Conservation (phyloP, 345 rosid genomes). For the Litchi chinensis region DNA sequence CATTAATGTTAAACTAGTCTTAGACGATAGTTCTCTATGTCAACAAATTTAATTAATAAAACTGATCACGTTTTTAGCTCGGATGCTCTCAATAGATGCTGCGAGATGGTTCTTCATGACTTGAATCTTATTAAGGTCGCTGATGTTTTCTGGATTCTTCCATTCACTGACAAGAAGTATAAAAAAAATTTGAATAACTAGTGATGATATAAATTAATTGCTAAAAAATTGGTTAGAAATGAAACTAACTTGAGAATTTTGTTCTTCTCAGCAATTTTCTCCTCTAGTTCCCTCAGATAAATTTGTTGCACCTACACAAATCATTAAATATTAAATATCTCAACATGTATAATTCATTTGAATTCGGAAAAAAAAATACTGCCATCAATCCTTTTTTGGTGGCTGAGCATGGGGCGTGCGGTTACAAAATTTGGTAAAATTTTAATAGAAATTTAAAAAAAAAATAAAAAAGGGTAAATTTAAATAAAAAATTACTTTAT, state of each 20-base stretch:
- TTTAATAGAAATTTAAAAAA: too few species aligned
- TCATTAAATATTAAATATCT: neutral
- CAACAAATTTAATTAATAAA: too few species aligned
- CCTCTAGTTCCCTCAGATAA: constrained; percentile 16
- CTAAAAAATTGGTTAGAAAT: neutral
- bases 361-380: too few species aligned
- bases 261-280: constrained; percentile 25
- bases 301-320: constrained; percentile 16
- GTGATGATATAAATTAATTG: too few species aligned
- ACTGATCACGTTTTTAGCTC: neutral
- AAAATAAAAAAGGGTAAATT: too few species aligned
- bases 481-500: too few species aligned
- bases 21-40: too few species aligned
- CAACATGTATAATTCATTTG: too few species aligned
- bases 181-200: neutral
- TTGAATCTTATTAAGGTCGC: constrained; percentile 13
- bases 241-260: constrained; percentile 28
- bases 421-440: too few species aligned
- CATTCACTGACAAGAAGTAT: constrained; percentile 19
- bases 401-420: too few species aligned
- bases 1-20: too few species aligned
- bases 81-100: constrained; percentile 17
- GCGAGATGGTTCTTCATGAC: constrained; percentile 35
- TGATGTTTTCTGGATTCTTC: constrained; percentile 27
- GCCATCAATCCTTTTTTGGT: too few species aligned